phyloP scores from a whole-genome alignment of 2,329 filamentous ascomycete species.

The Diaporthe citri region DNA sequence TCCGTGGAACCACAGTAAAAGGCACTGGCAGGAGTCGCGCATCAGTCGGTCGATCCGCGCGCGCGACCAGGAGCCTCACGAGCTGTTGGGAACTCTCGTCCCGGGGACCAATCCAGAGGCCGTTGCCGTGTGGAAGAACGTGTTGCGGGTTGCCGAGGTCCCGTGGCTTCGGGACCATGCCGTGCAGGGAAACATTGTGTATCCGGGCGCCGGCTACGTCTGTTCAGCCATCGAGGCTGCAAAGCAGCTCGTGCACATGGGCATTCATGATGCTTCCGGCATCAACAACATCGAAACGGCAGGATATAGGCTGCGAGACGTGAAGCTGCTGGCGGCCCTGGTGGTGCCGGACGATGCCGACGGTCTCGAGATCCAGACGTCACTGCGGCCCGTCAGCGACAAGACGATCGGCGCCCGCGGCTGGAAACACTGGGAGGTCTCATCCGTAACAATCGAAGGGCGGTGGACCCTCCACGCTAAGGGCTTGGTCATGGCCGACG shows the following conservation, averaged over 20 bases:
- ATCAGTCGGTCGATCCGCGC: constrained; percentile 50
- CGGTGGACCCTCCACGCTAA: constrained; percentile 10
- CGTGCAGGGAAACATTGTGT: background rate
- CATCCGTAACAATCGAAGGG: background rate
- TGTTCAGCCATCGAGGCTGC: constrained; percentile 8
- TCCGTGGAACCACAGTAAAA: constrained; percentile 59
- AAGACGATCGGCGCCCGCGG: background rate
- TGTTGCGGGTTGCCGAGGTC: constrained; percentile 42
- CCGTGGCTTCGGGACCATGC: constrained; percentile 12
- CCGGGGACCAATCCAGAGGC: constrained; percentile 47
- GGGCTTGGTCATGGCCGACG: constrained; percentile 1
- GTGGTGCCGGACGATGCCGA: constrained; percentile 10
- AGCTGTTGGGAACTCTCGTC: constrained; percentile 53
- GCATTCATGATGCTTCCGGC: background rate
- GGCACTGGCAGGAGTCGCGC: constrained; percentile 54
- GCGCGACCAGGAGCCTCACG: constrained; percentile 51
- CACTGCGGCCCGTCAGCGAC: background rate
- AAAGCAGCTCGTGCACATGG: background rate
- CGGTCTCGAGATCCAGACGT: constrained; percentile 21
- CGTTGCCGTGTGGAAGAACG: constrained; percentile 51
- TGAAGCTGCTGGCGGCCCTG: background rate
- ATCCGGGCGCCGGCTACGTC: background rate
- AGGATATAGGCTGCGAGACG: constrained; percentile 10
- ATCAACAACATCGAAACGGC: background rate
- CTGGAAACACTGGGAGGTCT: constrained; percentile 20